Percentiles rank a stretch among this genome's conserved stretches.
These are phyloP conservation scores for Exophiala dermatitidis DNA, from an alignment of 2,329 filamentous ascomycete species.

Conservation along the genomic window DNA sequence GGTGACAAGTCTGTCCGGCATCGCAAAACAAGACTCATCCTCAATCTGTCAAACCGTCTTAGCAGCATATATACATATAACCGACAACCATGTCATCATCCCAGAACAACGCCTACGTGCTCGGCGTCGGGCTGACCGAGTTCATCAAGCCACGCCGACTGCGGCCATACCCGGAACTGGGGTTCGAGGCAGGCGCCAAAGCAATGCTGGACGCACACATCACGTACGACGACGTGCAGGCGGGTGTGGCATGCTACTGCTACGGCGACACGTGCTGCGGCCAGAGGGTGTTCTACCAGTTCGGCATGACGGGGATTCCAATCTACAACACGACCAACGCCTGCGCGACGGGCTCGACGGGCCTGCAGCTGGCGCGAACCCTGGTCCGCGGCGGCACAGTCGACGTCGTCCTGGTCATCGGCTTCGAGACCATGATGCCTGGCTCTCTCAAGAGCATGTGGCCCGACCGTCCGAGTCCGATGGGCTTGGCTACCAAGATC, in stretches of 20 bases:
- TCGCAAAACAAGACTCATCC: neutral
- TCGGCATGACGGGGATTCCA: slow-evolving; percentile 92
- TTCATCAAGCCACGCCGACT: slow-evolving; percentile 58
- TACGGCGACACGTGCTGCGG: slow-evolving; percentile 93
- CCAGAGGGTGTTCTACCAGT: slow-evolving; percentile 96
- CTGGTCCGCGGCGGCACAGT: slow-evolving; percentile 72
- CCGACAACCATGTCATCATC: slow-evolving; percentile 21
- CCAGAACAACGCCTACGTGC: slow-evolving; percentile 64
- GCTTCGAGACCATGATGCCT: slow-evolving; percentile 97
- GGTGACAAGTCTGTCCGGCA: neutral
- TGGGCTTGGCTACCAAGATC: slow-evolving; percentile 63
- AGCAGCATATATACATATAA: neutral
- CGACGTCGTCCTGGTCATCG: slow-evolving; percentile 83
- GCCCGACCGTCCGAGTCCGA: slow-evolving; percentile 76
- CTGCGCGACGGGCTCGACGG: slow-evolving; percentile 88
- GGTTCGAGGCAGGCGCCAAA: slow-evolving; percentile 30
- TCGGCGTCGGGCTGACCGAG: slow-evolving; percentile 97
- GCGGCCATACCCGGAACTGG: slow-evolving; percentile 31
- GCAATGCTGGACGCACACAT: slow-evolving; percentile 65
- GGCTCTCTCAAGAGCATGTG: slow-evolving; percentile 76
- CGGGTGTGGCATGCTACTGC: slow-evolving; percentile 92
- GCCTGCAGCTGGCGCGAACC: slow-evolving; percentile 73
- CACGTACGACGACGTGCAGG: slow-evolving; percentile 93
- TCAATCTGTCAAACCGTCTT: neutral
- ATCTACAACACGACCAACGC: slow-evolving; percentile 96